Evolutionary conservation across 768 basidiomycete species (phyloP).

Genomic region (Leccinellum luteum): DNA sequence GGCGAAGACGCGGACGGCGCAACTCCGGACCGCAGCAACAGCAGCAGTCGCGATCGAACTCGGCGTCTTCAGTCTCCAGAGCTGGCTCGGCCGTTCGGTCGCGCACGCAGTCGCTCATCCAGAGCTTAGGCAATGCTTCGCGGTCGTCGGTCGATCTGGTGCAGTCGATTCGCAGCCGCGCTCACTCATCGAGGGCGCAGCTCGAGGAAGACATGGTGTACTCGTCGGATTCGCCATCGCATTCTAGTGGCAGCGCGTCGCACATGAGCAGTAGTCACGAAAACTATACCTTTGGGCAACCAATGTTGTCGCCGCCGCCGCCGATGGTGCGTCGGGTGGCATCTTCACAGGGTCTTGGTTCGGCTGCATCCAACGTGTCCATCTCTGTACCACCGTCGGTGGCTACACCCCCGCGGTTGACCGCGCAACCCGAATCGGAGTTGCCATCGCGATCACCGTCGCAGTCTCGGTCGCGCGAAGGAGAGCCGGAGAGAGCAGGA

Average conservation of each 20-base stretch:
- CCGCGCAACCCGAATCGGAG: slow-evolving; percentile 14
- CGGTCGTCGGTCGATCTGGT: slow-evolving; percentile 60
- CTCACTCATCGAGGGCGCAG: slow-evolving; percentile 68
- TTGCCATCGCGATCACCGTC: neutral
- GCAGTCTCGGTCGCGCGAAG: slow-evolving; percentile 8
- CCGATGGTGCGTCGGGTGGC: slow-evolving; percentile 8
- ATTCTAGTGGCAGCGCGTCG: slow-evolving; percentile 45
- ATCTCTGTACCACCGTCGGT: slow-evolving; percentile 23
- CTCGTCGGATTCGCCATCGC: slow-evolving; percentile 34
- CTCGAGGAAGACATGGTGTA: slow-evolving; percentile 53
- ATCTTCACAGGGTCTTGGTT: slow-evolving; percentile 20
- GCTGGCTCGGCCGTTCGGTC: slow-evolving; percentile 57
- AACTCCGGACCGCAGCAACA: slow-evolving; percentile 37
- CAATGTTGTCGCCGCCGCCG: slow-evolving; percentile 34
- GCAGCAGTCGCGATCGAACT: slow-evolving; percentile 26
- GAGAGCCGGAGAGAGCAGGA: slow-evolving; percentile 18
- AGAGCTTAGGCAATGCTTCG: slow-evolving; percentile 59
- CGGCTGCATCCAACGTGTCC: slow-evolving; percentile 19
- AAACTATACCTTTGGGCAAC: slow-evolving; percentile 75
- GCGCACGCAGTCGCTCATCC: slow-evolving; percentile 64
- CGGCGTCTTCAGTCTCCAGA: slow-evolving; percentile 38
- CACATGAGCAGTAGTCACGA: slow-evolving; percentile 47
- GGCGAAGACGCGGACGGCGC: slow-evolving; percentile 31
- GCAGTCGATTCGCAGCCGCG: slow-evolving; percentile 46
- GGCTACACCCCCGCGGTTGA: slow-evolving; percentile 23